Conservation (phyloP, 2,329 filamentous ascomycete species). For the Neonectria sp. region DNA sequence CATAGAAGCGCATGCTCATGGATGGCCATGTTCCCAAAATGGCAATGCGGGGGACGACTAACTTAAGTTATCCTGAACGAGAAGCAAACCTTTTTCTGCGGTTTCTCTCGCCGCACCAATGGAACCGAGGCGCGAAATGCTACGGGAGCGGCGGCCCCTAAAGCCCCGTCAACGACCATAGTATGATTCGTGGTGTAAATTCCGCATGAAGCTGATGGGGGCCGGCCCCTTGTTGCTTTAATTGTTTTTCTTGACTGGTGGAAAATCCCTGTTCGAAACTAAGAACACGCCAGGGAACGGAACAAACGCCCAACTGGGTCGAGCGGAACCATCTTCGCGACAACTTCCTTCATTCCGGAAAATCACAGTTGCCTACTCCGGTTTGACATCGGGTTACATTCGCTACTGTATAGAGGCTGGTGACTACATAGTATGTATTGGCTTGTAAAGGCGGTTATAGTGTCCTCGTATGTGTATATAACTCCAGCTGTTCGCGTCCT, state of each 20-base stretch:
- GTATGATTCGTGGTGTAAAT: not conserved
- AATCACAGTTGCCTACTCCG: conserved; percentile 1
- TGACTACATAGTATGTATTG: no score
- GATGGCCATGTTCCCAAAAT: not conserved
- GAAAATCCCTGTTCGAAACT: conserved; percentile 30
- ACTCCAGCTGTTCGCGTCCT: not conserved
- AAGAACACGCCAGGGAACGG: conserved; percentile 15
- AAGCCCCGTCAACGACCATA: not conserved
- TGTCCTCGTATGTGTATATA: not conserved
- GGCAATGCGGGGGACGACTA: not conserved
- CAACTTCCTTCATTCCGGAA: conserved; percentile 15
- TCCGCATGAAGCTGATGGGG: not conserved
- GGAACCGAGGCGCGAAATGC: not conserved
- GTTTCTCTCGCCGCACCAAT: not conserved
- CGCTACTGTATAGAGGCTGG: not conserved
- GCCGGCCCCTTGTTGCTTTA: not conserved
- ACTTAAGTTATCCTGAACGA: not conserved
- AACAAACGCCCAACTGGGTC: conserved; percentile 21
- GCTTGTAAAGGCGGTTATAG: no score
- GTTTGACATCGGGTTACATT: conserved; percentile 18
- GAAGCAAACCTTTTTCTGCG: not conserved
- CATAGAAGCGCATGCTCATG: not conserved
- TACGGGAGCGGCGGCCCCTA: not conserved
- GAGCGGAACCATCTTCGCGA: conserved; percentile 31
- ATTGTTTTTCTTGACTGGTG: conserved; percentile 1